Conservation (phyloP, 257 asterid species). For the Nicotiana paniculata region DNA sequence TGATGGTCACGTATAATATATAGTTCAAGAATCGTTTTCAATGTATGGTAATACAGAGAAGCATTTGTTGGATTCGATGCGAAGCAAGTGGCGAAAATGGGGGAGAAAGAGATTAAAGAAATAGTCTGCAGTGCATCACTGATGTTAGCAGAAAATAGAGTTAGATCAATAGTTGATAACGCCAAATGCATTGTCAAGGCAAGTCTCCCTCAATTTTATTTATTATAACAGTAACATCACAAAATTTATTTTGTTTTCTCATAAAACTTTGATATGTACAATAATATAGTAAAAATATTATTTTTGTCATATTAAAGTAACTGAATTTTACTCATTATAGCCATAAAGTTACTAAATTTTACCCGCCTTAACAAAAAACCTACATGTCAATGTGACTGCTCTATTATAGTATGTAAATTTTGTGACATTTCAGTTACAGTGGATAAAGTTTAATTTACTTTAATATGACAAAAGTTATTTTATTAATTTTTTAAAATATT, state of each 20-base stretch:
- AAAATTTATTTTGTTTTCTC: neutral
- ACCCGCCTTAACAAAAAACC: neutral
- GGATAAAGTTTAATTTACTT: neutral
- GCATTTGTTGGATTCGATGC: conserved; percentile 68
- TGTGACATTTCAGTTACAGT: neutral
- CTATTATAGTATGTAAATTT: too few relatives aligned
- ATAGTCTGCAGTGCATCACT: conserved; percentile 44
- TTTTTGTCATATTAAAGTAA: neutral
- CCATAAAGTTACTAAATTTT: neutral
- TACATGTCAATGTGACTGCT: neutral
- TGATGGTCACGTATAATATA: neutral
- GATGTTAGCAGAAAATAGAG: conserved; percentile 55
- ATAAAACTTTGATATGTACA: too few relatives aligned
- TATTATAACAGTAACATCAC: neutral
- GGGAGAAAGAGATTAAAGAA: conserved; percentile 58
- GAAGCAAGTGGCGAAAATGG: conserved; percentile 58
- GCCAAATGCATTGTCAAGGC: conserved; percentile 79
- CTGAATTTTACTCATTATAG: neutral
- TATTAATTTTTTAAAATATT: neutral
- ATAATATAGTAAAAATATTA: too few relatives aligned
- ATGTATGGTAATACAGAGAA: conserved; percentile 31
- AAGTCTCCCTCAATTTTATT: conserved; percentile 11
- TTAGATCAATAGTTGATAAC: conserved; percentile 74
- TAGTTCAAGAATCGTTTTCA: neutral
- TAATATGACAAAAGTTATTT: neutral